Conservation (phyloP, 805 yeast genomes). For the Ogataea saltuana region DNA sequence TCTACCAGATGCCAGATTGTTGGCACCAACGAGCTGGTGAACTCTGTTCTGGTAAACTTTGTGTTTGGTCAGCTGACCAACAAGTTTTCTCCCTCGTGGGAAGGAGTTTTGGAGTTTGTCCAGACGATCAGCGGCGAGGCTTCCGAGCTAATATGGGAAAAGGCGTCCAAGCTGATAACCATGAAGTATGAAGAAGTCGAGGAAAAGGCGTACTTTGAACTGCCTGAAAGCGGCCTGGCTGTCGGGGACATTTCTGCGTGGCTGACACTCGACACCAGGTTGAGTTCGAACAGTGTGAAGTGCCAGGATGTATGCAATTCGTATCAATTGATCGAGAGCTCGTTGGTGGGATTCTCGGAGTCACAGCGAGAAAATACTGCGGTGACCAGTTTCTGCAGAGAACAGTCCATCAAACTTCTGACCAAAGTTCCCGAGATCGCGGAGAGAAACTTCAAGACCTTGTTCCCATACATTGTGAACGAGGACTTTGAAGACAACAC, state of each 20-base stretch:
- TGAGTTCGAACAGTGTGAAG: conserved; percentile 42
- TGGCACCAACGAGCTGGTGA: conserved; percentile 26
- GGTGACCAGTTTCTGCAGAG: conserved; percentile 50
- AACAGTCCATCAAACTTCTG: conserved; percentile 59
- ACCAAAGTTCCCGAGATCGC: conserved; percentile 62
- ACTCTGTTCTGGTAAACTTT: conserved; percentile 45
- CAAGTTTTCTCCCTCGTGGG: conserved; percentile 85
- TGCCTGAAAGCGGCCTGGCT: no score
- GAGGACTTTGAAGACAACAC: conserved; percentile 36
- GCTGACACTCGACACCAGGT: conserved; percentile 47
- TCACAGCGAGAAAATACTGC: conserved; percentile 37
- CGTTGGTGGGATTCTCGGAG: conserved; percentile 42
- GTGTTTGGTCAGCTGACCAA: conserved; percentile 72
- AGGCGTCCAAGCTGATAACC: conserved; percentile 41
- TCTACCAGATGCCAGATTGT: conserved; percentile 43
- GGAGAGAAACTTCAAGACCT: conserved; percentile 56
- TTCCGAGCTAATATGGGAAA: conserved; percentile 55
- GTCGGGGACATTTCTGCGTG: conserved; percentile 32
- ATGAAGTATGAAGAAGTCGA: conserved; percentile 21
- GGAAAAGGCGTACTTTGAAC: conserved; percentile 21
- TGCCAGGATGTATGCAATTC: conserved; percentile 31
- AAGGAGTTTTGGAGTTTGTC: conserved; percentile 64
- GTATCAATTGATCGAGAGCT: conserved; percentile 37
- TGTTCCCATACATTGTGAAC: conserved; percentile 59
- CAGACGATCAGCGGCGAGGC: conserved; percentile 46